Base-by-base conservation (phyloP, 495 filamentous ascomycete genomes). In the Lasiosphaeria ovina region DNA sequence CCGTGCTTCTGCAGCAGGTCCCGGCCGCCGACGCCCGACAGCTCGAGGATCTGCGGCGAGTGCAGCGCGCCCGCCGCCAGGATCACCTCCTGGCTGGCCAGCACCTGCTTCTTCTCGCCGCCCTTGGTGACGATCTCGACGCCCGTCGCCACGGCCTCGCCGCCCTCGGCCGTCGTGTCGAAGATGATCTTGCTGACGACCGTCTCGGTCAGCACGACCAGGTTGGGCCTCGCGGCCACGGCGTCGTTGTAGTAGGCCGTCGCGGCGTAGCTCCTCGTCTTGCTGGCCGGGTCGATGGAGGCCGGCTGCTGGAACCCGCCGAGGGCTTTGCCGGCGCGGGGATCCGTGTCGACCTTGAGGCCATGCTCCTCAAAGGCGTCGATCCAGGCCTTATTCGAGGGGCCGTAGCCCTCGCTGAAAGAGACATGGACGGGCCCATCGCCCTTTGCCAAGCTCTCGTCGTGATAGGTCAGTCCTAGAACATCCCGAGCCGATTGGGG, bases 21-120 rank as follows among this genome's bases (percentile, higher is more conserved):
- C 31, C 74, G 71, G 24, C 85, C 84, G n/a, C 91, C 91, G 44
- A 96, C 81, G 33, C 91, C 91, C 44, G 89, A 92, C 17, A 89
- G 82, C 58, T 93, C 78, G 4, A 85, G 71, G n/a, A 87, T 70
- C 61, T 85, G 83, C 4, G 84, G 85, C 0, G 82, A 79, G 38
- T 84, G 78, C 3, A 88, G 60, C 10, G 82, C 73, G n/a, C 85
- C 85, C 1, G 83, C 83, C 3, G 81, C 75, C n/a, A 88, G 61
- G 57, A 87, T 81, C 35, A 87, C 81, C 52, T 88, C 83, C 32
- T 61, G 64, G 7, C 57, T 67, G 11, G 79, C 80, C 35, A 60
- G 51, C 36, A 69, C 51, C 2, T 52, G 35, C 9, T 42, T 57
- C n/a, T 55, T 57, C 31, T 67, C 17, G 14, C 75, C 76, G 6